Evolutionary conservation across 768 basidiomycete species (phyloP).

Genomic region (Mycena leptocephala): DNA sequence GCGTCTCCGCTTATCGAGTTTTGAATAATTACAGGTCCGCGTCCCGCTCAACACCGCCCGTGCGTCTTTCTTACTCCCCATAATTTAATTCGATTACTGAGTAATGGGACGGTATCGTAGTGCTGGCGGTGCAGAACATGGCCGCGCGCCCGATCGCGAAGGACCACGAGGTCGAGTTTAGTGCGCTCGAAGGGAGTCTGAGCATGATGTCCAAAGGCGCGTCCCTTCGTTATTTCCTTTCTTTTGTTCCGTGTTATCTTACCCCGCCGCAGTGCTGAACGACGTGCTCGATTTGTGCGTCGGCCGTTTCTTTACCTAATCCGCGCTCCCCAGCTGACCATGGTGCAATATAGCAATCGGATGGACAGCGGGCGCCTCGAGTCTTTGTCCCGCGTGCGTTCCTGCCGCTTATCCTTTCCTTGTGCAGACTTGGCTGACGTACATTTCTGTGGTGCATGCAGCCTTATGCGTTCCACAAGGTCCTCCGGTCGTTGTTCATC

Average conservation of each 20-base stretch:
- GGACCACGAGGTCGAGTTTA: constrained; percentile 81
- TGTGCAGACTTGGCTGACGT: not conserved
- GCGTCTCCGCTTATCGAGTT: not conserved
- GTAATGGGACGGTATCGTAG: constrained; percentile 32
- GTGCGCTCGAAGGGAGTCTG: constrained; percentile 77
- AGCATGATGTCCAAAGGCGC: constrained; percentile 82
- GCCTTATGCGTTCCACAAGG: constrained; percentile 76
- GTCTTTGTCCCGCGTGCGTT: constrained; percentile 58
- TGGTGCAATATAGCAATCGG: constrained; percentile 65
- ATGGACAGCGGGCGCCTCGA: constrained; percentile 84
- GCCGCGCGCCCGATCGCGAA: constrained; percentile 72
- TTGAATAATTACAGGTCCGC: constrained; percentile 60
- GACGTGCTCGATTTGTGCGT: constrained; percentile 75
- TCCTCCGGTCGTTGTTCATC: constrained; percentile 72
- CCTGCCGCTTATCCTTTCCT: not conserved
- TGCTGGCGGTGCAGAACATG: constrained; percentile 87
- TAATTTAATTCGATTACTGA: not conserved
- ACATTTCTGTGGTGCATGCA: constrained; percentile 41
- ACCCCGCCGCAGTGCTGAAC: constrained; percentile 64
- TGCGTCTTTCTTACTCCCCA: constrained; percentile 18
- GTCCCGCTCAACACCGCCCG: constrained; percentile 76
- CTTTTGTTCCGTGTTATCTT: not conserved
- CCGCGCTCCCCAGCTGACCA: not conserved
- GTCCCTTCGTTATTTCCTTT: constrained; percentile 24
- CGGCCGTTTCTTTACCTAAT: not conserved